These are phyloP conservation scores for Claviceps sp. DNA, from an alignment of 2,329 filamentous ascomycete genomes.

Conservation along the genomic window DNA sequence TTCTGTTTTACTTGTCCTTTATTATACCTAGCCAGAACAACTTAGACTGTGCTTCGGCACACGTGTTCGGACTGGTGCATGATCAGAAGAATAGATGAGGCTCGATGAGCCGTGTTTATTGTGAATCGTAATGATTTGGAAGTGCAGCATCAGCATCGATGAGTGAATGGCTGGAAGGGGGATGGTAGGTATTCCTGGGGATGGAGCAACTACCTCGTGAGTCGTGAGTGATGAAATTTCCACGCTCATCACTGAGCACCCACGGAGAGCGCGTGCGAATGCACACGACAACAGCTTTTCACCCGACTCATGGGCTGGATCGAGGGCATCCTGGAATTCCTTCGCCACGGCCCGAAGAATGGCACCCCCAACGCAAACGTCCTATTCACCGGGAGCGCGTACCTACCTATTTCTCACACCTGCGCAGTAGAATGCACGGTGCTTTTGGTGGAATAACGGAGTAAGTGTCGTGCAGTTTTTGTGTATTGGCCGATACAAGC, in stretches of 20 bases:
- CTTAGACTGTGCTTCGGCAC: constrained; percentile 1
- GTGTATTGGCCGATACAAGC: too few species aligned
- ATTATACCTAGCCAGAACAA: constrained; percentile 1
- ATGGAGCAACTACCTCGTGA: too few species aligned
- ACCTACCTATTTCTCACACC: too few species aligned
- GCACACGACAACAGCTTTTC: constrained; percentile 92
- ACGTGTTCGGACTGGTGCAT: constrained; percentile 1
- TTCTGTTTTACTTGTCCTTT: not conserved
- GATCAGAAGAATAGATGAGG: constrained; percentile 4
- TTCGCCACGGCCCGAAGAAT: constrained; percentile 72
- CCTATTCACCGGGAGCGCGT: constrained; percentile 58
- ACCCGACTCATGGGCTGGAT: constrained; percentile 96
- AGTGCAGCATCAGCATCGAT: not conserved
- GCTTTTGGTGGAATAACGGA: too few species aligned
- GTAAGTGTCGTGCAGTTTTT: too few species aligned
- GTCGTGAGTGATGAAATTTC: too few species aligned
- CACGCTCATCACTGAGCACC: too few species aligned
- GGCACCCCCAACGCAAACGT: constrained; percentile 91
- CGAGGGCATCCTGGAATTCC: constrained; percentile 85
- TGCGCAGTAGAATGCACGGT: too few species aligned
- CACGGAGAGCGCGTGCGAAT: too few species aligned
- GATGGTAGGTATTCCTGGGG: too few species aligned
- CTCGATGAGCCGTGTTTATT: not conserved
- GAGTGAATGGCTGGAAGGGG: too few species aligned
- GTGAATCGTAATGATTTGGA: not conserved